Evolutionary conservation across 192 early-diverging fungal genomes (phyloP).

Genomic region (Podila clonocystis): DNA sequence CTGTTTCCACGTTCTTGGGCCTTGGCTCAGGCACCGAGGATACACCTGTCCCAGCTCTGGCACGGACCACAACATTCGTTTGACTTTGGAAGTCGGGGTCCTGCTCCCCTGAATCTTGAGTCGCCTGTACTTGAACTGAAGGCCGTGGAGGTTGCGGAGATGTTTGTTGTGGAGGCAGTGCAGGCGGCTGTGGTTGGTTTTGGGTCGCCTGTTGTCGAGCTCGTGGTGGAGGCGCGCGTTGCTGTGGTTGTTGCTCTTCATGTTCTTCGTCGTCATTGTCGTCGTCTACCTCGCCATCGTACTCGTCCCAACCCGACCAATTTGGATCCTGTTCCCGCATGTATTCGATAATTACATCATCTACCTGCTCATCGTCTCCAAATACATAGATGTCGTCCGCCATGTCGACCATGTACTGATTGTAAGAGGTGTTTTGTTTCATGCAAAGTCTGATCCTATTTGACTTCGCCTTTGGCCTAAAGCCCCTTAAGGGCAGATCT

Average conservation of each 20-base stretch:
- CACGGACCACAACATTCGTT: conserved; percentile 8
- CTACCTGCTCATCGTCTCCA: no score
- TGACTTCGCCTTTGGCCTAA: no score
- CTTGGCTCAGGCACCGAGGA: conserved; percentile 24
- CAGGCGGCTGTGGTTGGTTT: not conserved
- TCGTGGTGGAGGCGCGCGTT: not conserved
- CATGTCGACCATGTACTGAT: no score
- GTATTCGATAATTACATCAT: no score
- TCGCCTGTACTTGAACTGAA: no score
- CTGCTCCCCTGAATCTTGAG: not conserved
- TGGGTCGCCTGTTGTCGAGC: not conserved
- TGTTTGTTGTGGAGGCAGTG: not conserved
- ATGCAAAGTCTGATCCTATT: no score
- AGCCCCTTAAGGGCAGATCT: no score
- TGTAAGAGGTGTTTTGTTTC: no score
- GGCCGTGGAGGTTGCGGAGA: not conserved
- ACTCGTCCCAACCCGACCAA: no score
- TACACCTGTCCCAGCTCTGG: conserved; percentile 5
- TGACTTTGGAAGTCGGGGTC: conserved; percentile 43
- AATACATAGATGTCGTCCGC: no score
- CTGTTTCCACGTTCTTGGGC: conserved; percentile 28
- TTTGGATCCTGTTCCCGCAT: no score
- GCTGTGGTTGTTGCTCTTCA: not conserved
- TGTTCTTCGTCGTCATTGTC: not conserved
- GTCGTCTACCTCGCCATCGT: not conserved